phyloP scores from a whole-genome alignment of 2,329 filamentous ascomycete species.

The Penicillium sp. region DNA sequence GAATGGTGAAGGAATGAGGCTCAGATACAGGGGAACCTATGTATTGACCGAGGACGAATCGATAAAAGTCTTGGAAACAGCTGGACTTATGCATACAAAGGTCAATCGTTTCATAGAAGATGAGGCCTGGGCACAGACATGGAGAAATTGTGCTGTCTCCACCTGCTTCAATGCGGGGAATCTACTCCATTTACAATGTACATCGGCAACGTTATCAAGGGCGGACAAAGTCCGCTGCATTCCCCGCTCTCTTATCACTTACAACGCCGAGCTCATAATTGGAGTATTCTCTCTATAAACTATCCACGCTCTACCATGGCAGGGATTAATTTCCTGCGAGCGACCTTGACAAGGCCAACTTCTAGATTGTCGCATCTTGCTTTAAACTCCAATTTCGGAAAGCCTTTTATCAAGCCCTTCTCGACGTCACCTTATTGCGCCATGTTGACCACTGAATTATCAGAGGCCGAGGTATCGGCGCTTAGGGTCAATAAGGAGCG shows the following conservation, averaged over 20 bases:
- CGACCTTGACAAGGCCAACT: slow-evolving; percentile 1
- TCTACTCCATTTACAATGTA: neutral
- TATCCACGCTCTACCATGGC: slow-evolving; percentile 1
- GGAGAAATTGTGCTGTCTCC: slow-evolving; percentile 1
- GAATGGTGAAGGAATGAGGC: neutral
- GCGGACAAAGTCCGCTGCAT: slow-evolving; percentile 16
- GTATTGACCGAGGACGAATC: neutral
- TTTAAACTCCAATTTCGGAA: neutral
- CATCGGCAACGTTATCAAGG: slow-evolving; percentile 2
- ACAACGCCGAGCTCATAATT: neutral
- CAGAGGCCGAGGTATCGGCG: slow-evolving; percentile 50
- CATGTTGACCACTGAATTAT: slow-evolving; percentile 46
- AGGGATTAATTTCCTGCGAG: neutral
- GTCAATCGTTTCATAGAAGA: neutral
- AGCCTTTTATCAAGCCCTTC: slow-evolving; percentile 4
- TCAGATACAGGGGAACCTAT: neutral
- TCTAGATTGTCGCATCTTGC: neutral
- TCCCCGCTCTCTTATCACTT: slow-evolving; percentile 19
- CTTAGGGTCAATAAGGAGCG: slow-evolving; percentile 59
- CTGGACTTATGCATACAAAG: neutral
- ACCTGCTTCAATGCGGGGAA: slow-evolving; percentile 3
- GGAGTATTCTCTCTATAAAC: slow-evolving; percentile 5
- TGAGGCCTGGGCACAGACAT: neutral
- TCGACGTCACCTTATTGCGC: slow-evolving; percentile 16
- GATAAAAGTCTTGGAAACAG: neutral